phyloP scores from a whole-genome alignment of 257 asterid species.

The Solanum neorickii region DNA sequence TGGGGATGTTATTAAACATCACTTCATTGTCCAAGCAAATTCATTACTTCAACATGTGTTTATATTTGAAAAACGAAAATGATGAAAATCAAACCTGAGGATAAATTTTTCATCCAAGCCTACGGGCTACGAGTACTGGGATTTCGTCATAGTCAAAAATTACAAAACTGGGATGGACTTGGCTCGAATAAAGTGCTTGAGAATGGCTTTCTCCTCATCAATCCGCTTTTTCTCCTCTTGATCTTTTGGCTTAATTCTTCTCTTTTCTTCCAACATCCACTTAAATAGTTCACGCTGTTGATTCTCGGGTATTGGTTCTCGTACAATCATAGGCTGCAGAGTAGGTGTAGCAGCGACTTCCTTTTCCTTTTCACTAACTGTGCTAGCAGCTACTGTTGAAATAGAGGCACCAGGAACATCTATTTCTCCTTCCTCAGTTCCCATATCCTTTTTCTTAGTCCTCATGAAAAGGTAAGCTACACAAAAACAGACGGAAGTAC shows the following conservation, averaged over 20 bases:
- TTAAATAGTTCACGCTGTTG: conserved; percentile 65
- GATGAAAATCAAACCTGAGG: background rate
- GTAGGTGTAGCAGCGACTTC: conserved; percentile 12
- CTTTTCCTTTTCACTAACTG: conserved; percentile 19
- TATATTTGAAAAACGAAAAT: background rate
- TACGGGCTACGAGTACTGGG: background rate
- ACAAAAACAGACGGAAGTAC: background rate
- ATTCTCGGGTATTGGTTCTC: conserved; percentile 50
- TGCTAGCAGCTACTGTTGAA: conserved; percentile 12
- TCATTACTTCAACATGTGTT: background rate
- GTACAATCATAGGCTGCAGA: conserved; percentile 22
- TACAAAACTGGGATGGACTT: conserved; percentile 46
- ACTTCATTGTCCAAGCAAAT: background rate
- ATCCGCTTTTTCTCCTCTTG: conserved; percentile 59
- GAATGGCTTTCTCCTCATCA: conserved; percentile 85
- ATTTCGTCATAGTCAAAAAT: background rate
- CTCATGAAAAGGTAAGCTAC: conserved; percentile 58
- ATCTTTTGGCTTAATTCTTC: conserved; percentile 59
- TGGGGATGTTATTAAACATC: background rate
- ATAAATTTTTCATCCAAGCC: background rate
- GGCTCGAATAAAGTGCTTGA: conserved; percentile 68
- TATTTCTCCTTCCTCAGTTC: conserved; percentile 17
- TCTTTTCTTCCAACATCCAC: conserved; percentile 85
- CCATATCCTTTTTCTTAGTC: conserved; percentile 31
- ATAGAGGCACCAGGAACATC: conserved; percentile 20